Evolutionary conservation across 129 eudicot genomes (phyloP).

Genomic region (Solidago caesia): DNA sequence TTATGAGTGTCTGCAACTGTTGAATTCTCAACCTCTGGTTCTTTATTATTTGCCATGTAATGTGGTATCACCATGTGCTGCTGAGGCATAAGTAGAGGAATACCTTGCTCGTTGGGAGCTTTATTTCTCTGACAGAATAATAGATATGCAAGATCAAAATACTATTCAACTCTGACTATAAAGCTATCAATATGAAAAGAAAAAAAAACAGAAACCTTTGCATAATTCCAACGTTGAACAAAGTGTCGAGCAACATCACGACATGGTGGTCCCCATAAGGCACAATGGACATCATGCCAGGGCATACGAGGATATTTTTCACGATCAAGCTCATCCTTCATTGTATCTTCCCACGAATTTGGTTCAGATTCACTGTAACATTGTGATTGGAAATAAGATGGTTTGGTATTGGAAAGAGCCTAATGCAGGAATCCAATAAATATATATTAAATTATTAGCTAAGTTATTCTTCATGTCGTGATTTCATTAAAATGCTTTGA

Average conservation of each 20-base stretch:
- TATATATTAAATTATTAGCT: neutral
- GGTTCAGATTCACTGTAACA: slow-evolving; percentile 92
- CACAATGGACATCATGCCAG: slow-evolving; percentile 99
- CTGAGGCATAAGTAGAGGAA: slow-evolving; percentile 95
- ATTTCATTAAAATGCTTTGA: slow-evolving; percentile 9
- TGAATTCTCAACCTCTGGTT: slow-evolving; percentile 35
- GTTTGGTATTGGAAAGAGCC: neutral
- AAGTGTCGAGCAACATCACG: slow-evolving; percentile 97
- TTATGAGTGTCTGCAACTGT: slow-evolving; percentile 29
- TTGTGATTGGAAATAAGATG: neutral
- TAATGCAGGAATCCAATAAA: neutral
- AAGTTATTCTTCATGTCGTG: slow-evolving; percentile 2
- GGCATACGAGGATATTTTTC: slow-evolving; percentile 94
- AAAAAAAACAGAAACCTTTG: slow-evolving; percentile 58
- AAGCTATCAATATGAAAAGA: slow-evolving; percentile 13
- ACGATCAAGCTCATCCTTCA: slow-evolving; percentile 93
- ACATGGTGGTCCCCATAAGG: slow-evolving; percentile 98
- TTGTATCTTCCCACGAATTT: slow-evolving; percentile 95
- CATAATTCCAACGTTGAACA: slow-evolving; percentile 98
- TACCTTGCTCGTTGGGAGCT: slow-evolving; percentile 91
- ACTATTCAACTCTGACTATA: neutral
- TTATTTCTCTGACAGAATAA: slow-evolving; percentile 76
- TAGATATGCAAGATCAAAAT: slow-evolving; percentile 8
- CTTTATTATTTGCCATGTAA: slow-evolving; percentile 67
- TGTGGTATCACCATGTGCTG: slow-evolving; percentile 99